These are phyloP conservation scores for Parathielavia appendiculata DNA, from an alignment of 495 filamentous ascomycete genomes.

Conservation along the genomic window DNA sequence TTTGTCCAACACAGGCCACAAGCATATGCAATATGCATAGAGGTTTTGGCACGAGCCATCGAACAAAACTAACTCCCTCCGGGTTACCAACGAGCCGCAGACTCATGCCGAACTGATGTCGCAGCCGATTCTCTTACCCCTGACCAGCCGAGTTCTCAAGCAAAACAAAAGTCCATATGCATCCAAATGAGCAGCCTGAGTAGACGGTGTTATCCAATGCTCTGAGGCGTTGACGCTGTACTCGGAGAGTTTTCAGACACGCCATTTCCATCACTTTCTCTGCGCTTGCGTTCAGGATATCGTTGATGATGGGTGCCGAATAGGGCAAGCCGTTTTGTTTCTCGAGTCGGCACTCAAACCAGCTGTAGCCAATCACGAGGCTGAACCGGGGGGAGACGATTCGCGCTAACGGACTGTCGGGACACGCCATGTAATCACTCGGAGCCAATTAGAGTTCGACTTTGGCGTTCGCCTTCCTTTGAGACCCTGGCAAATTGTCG, in stretches of 20 bases:
- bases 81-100: no score
- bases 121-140: no score
- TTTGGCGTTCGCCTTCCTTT: background rate
- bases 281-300: background rate
- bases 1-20: background rate
- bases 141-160: background rate
- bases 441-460: background rate
- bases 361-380: background rate
- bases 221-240: no score
- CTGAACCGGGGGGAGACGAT: background rate
- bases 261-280: background rate
- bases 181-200: no score
- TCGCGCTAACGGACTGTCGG: background rate
- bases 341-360: background rate
- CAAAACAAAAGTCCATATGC: no score
- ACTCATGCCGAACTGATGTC: background rate
- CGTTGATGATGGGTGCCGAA: background rate
- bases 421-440: background rate
- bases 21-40: no score
- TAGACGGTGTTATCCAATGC: no score
- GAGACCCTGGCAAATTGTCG: no score
- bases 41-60: no score
- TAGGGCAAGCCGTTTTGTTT: background rate
- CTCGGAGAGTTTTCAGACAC: no score
- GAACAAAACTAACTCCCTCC: no score